phyloP scores from a whole-genome alignment of 768 basidiomycete genomes.

The Leccinum barrowsii region DNA sequence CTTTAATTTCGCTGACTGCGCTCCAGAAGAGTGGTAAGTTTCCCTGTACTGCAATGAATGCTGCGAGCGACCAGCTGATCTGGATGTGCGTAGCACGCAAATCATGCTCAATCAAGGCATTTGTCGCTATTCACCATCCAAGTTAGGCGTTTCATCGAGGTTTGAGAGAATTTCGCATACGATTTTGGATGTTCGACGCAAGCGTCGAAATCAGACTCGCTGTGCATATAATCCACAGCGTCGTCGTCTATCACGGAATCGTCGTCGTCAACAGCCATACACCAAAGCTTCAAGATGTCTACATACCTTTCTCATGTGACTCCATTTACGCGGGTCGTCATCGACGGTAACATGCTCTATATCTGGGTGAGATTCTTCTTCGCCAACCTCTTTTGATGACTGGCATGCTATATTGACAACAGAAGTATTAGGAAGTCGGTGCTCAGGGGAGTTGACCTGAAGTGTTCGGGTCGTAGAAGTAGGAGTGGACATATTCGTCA shows the following conservation, averaged over 20 bases:
- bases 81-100: slow-evolving; percentile 57
- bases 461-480: not conserved
- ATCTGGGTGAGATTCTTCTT: slow-evolving; percentile 18
- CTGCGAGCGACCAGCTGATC: slow-evolving; percentile 63
- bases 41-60: slow-evolving; percentile 77
- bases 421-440: slow-evolving; percentile 1
- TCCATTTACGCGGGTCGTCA: slow-evolving; percentile 65
- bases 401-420: not conserved
- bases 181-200: slow-evolving; percentile 29
- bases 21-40: slow-evolving; percentile 64
- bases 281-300: not conserved
- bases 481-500: slow-evolving; percentile 12
- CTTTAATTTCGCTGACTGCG: slow-evolving; percentile 69
- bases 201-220: slow-evolving; percentile 25
- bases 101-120: slow-evolving; percentile 53
- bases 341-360: slow-evolving; percentile 41
- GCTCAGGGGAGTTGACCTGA: not conserved
- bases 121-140: slow-evolving; percentile 46
- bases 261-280: not conserved
- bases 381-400: not conserved
- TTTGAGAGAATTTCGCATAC: slow-evolving; percentile 13
- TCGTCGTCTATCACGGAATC: slow-evolving; percentile 17
- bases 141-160: not conserved
- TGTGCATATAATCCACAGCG: slow-evolving; percentile 26
- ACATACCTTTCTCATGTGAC: slow-evolving; percentile 49